These are phyloP conservation scores for Rosa lucieae DNA, from an alignment of 306 rosid species.

Conservation along the genomic window DNA sequence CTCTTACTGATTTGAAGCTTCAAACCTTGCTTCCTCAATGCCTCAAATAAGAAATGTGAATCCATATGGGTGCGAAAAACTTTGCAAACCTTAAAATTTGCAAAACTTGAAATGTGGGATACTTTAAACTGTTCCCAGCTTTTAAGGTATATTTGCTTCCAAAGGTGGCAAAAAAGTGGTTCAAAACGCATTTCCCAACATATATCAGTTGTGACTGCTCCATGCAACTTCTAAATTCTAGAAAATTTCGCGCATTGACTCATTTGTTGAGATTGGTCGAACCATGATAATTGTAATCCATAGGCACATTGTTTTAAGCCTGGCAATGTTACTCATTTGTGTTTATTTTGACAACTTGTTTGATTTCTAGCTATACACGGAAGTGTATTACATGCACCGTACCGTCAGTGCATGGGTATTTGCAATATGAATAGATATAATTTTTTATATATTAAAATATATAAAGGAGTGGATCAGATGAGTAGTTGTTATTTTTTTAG, in stretches of 20 bases:
- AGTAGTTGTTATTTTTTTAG: no score
- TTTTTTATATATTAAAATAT: no score
- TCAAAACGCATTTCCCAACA: conserved; percentile 6
- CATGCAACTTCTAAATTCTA: neutral
- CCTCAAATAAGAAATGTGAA: neutral
- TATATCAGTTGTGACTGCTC: neutral
- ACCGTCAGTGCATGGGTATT: no score
- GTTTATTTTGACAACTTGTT: no score
- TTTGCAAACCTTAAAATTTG: conserved; percentile 7
- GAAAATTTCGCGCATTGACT: neutral
- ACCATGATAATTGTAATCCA: no score
- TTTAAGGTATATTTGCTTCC: neutral
- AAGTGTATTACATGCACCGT: no score
- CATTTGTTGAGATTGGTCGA: neutral
- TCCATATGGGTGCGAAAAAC: neutral
- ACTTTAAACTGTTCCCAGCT: neutral
- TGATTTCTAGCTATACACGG: no score
- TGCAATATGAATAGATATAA: no score
- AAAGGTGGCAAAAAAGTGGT: neutral
- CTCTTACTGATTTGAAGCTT: neutral
- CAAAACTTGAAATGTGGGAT: neutral
- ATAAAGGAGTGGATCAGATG: no score
- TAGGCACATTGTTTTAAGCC: no score
- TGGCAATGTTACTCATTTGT: no score
- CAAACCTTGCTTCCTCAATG: neutral